Percentiles rank a stretch among this genome's conserved stretches.
These are phyloP conservation scores for Cyclotella cryptica DNA, from an alignment of 108 stramenopile species.

Conservation along the genomic window DNA sequence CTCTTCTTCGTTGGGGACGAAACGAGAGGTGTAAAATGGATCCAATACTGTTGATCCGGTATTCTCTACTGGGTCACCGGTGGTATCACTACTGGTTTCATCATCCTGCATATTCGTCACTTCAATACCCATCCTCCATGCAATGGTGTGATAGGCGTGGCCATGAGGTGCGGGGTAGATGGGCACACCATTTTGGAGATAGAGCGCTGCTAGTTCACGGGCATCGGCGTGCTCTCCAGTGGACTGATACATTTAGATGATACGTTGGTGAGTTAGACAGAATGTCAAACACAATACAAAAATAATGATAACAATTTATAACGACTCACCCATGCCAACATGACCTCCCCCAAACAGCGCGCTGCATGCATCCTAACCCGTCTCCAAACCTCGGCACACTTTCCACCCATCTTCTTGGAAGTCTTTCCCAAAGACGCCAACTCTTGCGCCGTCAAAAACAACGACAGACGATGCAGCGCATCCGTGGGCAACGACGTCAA, in stretches of 20 bases:
- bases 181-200: constrained; percentile 73
- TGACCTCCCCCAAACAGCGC: constrained; percentile 78
- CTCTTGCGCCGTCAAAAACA: not conserved
- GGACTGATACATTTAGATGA: constrained; percentile 40
- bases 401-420: constrained; percentile 6
- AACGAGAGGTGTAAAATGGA: constrained; percentile 12
- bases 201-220: constrained; percentile 75
- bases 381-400: constrained; percentile 57
- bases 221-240: constrained; percentile 79
- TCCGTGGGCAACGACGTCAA: not conserved
- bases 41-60: not conserved
- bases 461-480: not conserved
- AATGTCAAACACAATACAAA: constrained; percentile 1
- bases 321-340: constrained; percentile 74
- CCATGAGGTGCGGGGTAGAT: constrained; percentile 80
- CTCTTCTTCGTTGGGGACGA: not conserved
- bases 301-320: not conserved
- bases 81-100: not conserved
- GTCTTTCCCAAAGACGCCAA: not conserved
- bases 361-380: constrained; percentile 79
- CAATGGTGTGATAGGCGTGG: constrained; percentile 74
- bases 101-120: constrained; percentile 35
- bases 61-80: not conserved
- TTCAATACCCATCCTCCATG: constrained; percentile 81
- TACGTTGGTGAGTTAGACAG: not conserved